A percentile compares a stretch with the other conserved stretches of the same genome.
Evolutionary conservation across 2,329 filamentous ascomycete species (phyloP).

Genomic region (Neocucurbitaria cava): DNA sequence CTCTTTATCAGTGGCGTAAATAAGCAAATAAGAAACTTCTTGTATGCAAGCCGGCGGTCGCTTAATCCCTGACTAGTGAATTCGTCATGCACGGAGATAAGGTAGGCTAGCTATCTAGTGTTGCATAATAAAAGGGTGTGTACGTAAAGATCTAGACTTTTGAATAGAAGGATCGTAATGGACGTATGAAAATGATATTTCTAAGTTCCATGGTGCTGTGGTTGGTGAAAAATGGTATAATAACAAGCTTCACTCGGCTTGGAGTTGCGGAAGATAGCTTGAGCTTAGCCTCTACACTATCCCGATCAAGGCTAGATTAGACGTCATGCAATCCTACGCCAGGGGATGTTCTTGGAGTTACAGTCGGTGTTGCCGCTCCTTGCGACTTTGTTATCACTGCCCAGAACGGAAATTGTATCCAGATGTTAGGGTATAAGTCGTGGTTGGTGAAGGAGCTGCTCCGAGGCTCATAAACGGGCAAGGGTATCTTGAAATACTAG

Average conservation of each 20-base stretch:
- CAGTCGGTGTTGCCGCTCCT: too few relatives aligned
- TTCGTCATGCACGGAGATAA: conserved; percentile 18
- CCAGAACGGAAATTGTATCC: too few relatives aligned
- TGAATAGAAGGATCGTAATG: not conserved
- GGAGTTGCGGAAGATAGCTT: not conserved
- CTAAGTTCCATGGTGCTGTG: not conserved
- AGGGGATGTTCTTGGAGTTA: not conserved
- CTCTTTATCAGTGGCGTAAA: not conserved
- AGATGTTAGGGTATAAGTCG: too few relatives aligned
- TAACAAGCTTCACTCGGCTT: not conserved
- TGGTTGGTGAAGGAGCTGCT: too few relatives aligned
- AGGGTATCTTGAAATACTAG: too few relatives aligned
- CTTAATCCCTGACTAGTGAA: conserved; percentile 11
- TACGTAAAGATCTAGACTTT: not conserved
- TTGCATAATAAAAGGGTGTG: not conserved
- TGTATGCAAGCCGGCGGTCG: conserved; percentile 10
- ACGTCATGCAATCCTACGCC: not conserved
- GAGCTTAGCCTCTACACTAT: not conserved
- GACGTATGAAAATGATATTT: not conserved
- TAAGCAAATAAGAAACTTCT: conserved; percentile 6
- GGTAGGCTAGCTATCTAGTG: not conserved
- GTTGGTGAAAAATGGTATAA: not conserved
- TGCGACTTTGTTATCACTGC: too few relatives aligned
- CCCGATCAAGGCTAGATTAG: not conserved
- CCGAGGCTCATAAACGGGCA: too few relatives aligned